phyloP scores from a whole-genome alignment of 371 early-diverging fungal genomes.

The Circinella umbellata region DNA sequence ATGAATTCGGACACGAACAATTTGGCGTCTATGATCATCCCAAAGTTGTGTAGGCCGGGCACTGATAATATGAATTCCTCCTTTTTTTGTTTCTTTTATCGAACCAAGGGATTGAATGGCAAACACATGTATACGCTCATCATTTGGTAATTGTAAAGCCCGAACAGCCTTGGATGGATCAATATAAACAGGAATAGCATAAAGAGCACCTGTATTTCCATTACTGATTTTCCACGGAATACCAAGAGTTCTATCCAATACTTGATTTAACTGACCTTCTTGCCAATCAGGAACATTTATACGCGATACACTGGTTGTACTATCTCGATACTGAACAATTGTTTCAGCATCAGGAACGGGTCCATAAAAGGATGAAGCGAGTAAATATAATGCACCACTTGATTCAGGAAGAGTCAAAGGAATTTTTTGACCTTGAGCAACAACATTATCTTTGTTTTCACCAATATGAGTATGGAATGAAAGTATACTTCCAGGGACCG shows the following conservation, averaged over 20 bases:
- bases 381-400: constrained; percentile 33
- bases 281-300: constrained; percentile 44
- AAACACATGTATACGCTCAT: constrained; percentile 16
- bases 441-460: constrained; percentile 23
- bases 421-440: constrained; percentile 33
- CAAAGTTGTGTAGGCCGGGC: background rate
- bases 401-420: constrained; percentile 26
- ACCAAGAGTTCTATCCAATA: constrained; percentile 13
- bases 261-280: constrained; percentile 18
- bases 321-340: constrained; percentile 31
- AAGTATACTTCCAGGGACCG: constrained; percentile 19
- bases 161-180: constrained; percentile 26
- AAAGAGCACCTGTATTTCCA: constrained; percentile 15
- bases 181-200: constrained; percentile 25
- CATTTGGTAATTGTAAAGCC: constrained; percentile 20
- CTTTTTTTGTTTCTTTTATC: too few species aligned
- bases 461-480: constrained; percentile 10
- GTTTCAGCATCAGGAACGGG: constrained; percentile 19
- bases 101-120: constrained; percentile 13
- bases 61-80: background rate
- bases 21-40: background rate
- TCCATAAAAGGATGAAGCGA: constrained; percentile 31
- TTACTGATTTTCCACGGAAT: constrained; percentile 15
- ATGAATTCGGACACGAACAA: constrained; percentile 2
- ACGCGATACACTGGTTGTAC: constrained; percentile 17